These are phyloP conservation scores for Russula brevipes DNA, from an alignment of 768 basidiomycete genomes.

Conservation along the genomic window DNA sequence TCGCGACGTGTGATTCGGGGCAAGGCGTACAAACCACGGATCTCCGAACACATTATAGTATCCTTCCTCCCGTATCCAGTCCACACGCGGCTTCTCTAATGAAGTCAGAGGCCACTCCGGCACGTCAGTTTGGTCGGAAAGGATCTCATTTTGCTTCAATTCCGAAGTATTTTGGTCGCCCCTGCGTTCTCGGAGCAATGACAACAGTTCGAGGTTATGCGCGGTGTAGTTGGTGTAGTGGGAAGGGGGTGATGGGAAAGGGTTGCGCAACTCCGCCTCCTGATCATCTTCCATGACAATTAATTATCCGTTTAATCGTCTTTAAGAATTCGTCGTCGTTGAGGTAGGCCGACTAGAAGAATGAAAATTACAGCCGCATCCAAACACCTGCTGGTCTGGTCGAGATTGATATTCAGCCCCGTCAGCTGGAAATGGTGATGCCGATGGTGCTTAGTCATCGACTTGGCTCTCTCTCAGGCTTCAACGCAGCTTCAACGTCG, in stretches of 20 bases:
- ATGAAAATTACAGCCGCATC: too few species aligned
- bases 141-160: slow-evolving; percentile 53
- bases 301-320: too few species aligned
- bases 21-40: slow-evolving; percentile 71
- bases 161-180: slow-evolving; percentile 33
- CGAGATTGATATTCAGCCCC: too few species aligned
- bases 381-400: too few species aligned
- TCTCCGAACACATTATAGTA: slow-evolving; percentile 84
- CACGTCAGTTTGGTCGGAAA: slow-evolving; percentile 66
- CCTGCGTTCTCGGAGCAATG: slow-evolving; percentile 52
- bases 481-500: too few species aligned
- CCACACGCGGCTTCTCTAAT: slow-evolving; percentile 81
- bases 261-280: slow-evolving; percentile 73
- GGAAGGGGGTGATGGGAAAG: slow-evolving; percentile 85
- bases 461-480: too few species aligned
- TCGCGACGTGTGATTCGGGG: neutral
- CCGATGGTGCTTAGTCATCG: too few species aligned
- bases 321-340: too few species aligned
- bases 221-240: slow-evolving; percentile 74
- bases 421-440: too few species aligned
- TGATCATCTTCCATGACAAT: slow-evolving; percentile 58
- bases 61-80: slow-evolving; percentile 86
- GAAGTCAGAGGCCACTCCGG: slow-evolving; percentile 73
- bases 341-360: too few species aligned
- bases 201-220: slow-evolving; percentile 66